These are phyloP conservation scores for Globisporangium cederbergense DNA, from an alignment of 352 stramenopile genomes.

Conservation along the genomic window DNA sequence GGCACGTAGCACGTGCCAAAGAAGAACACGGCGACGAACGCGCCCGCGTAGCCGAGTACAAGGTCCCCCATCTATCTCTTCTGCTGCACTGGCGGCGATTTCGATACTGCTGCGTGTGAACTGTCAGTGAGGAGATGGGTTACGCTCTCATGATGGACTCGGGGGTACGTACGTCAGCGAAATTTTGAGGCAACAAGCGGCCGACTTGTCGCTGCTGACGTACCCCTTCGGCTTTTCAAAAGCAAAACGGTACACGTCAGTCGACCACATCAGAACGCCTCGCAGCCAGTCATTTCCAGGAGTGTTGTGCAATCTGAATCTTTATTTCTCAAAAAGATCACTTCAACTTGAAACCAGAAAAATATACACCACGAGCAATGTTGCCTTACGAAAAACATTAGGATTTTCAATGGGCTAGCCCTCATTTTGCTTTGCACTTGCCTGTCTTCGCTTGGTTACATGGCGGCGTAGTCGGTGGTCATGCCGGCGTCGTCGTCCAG, in stretches of 20 bases:
- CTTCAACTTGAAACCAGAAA: no score
- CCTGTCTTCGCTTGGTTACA: slow-evolving; percentile 1
- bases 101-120: not conserved
- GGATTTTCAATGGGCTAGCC: no score
- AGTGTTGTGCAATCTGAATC: no score
- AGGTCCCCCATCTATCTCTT: slow-evolving; percentile 22
- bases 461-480: slow-evolving; percentile 15
- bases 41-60: slow-evolving; percentile 52
- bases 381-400: not conserved
- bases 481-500: slow-evolving; percentile 9
- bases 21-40: slow-evolving; percentile 76
- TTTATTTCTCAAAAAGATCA: no score
- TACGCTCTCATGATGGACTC: not conserved
- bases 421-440: not conserved
- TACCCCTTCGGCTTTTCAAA: not conserved
- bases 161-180: not conserved
- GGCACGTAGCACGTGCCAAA: slow-evolving; percentile 85
- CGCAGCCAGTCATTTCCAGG: not conserved
- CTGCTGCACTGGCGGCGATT: slow-evolving; percentile 1
- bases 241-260: not conserved
- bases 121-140: not conserved
- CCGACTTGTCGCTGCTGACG: not conserved
- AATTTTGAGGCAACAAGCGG: not conserved
- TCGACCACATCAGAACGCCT: not conserved
- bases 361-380: no score